phyloP scores from a whole-genome alignment of 2,329 filamentous ascomycete species.

The Claviceps citrina region DNA sequence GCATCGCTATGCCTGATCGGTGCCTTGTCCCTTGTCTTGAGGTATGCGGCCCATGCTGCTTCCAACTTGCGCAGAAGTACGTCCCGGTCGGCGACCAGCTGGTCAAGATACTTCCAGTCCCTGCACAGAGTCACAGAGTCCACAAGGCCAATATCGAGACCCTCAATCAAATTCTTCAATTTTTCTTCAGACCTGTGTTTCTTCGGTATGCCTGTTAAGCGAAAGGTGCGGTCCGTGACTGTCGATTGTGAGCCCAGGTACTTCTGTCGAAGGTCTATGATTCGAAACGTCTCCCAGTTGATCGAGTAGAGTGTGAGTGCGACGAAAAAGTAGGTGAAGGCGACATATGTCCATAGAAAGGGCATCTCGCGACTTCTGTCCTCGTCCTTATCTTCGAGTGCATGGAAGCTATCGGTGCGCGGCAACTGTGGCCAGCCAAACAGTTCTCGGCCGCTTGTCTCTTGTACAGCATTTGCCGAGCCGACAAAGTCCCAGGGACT shows the following conservation, averaged over 20 bases:
- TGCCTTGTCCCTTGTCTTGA: conserved; percentile 14
- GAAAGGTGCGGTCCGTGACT: conserved; percentile 88
- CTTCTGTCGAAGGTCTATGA: conserved; percentile 74
- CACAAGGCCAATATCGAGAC: conserved; percentile 75
- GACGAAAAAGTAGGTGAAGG: conserved; percentile 92
- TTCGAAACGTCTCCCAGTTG: conserved; percentile 64
- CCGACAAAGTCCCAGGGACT: conserved; percentile 1
- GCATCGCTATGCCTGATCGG: conserved; percentile 5
- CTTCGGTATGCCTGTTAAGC: conserved; percentile 70
- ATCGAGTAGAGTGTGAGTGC: conserved; percentile 69
- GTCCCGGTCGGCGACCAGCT: conserved; percentile 52
- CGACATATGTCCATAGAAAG: conserved; percentile 82
- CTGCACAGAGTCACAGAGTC: conserved; percentile 75
- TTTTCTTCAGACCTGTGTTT: conserved; percentile 67
- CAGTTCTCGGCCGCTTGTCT: conserved; percentile 5
- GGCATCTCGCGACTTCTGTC: conserved; percentile 19
- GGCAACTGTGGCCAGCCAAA: conserved; percentile 1
- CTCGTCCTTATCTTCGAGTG: conserved; percentile 17
- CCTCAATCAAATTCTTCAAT: conserved; percentile 77
- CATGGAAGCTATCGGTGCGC: conserved; percentile 7
- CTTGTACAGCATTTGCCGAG: neutral
- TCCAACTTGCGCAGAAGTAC: conserved; percentile 58
- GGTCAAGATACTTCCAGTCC: conserved; percentile 72
- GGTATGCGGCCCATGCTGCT: conserved; percentile 62
- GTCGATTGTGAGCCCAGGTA: conserved; percentile 89